Evolutionary conservation across 163 green algal genomes (phyloP).

Genomic region (Scenedesmus sp.): DNA sequence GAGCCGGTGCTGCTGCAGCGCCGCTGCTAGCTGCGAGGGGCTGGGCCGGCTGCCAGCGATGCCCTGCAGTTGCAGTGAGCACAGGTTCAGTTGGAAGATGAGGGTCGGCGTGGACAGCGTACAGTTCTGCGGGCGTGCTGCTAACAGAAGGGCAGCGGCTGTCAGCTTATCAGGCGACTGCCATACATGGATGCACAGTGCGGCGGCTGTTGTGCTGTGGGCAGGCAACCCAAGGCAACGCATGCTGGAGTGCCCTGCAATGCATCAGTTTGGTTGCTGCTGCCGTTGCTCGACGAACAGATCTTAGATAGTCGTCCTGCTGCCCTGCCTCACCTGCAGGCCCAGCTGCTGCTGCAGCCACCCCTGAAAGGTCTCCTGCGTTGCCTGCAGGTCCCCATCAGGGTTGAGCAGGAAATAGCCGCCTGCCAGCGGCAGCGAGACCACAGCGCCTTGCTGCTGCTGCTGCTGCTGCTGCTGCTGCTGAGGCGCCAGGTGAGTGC

Average conservation of each 20-base stretch:
- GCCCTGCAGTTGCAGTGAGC: conserved; percentile 64
- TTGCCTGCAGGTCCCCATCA: conserved; percentile 84
- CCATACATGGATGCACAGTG: too few relatives aligned
- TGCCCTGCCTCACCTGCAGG: conserved; percentile 75
- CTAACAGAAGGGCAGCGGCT: too few relatives aligned
- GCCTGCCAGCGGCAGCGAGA: conserved; percentile 55
- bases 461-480: conserved; percentile 12
- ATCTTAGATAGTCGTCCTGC: background rate
- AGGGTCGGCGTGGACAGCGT: background rate
- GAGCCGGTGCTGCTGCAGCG: conserved; percentile 75
- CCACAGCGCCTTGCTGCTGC: background rate
- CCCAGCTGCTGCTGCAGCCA: conserved; percentile 75
- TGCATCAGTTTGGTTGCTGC: too few relatives aligned
- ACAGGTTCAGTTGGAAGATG: background rate
- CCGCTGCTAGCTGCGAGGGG: conserved; percentile 60
- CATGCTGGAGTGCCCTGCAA: too few relatives aligned
- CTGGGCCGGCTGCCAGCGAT: conserved; percentile 64
- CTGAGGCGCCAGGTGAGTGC: background rate
- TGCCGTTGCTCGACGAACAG: too few relatives aligned
- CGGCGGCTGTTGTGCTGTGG: too few relatives aligned
- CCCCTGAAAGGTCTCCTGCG: conserved; percentile 84
- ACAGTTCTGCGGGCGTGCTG: too few relatives aligned
- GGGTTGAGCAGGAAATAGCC: conserved; percentile 93
- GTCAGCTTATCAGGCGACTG: too few relatives aligned
- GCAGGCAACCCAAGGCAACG: too few relatives aligned